A percentile compares a stretch with the other conserved stretches of the same genome.
These are phyloP conservation scores for Candida silvicultrix DNA, from an alignment of 805 yeast genomes.

Conservation along the genomic window DNA sequence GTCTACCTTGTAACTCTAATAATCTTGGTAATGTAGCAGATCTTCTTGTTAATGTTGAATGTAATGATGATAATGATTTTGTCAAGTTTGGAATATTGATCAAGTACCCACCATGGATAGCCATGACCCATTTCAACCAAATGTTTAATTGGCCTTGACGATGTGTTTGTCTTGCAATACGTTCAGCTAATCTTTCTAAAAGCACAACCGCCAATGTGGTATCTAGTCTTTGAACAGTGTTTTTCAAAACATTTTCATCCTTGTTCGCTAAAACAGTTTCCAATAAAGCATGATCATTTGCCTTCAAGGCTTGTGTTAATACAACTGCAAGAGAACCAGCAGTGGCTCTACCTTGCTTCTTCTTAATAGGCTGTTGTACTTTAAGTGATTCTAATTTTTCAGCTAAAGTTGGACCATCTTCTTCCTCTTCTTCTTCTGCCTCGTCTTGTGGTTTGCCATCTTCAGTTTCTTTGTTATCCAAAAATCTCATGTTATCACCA, in stretches of 20 bases:
- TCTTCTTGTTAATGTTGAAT: constrained; percentile 58
- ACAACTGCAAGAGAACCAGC: constrained; percentile 79
- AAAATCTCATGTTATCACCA: constrained; percentile 57
- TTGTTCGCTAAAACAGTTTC: constrained; percentile 68
- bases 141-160: constrained; percentile 45
- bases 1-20: constrained; percentile 74
- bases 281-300: constrained; percentile 79
- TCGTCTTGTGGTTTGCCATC: constrained; percentile 8
- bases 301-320: constrained; percentile 81
- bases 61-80: constrained; percentile 54
- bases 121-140: constrained; percentile 87
- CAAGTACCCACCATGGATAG: constrained; percentile 73
- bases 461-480: constrained; percentile 41
- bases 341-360: constrained; percentile 43
- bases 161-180: constrained; percentile 51
- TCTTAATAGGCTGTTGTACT: constrained; percentile 19
- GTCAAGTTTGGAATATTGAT: constrained; percentile 40
- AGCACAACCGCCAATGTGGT: constrained; percentile 47
- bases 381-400: constrained; percentile 40
- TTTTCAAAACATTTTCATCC: constrained; percentile 45
- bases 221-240: constrained; percentile 49
- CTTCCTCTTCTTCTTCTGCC: constrained; percentile 27
- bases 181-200: constrained; percentile 54
- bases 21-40: constrained; percentile 66
- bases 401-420: constrained; percentile 45